These are phyloP conservation scores for Periconia sp. DNA, from an alignment of 2,329 filamentous ascomycete species.

Conservation along the genomic window DNA sequence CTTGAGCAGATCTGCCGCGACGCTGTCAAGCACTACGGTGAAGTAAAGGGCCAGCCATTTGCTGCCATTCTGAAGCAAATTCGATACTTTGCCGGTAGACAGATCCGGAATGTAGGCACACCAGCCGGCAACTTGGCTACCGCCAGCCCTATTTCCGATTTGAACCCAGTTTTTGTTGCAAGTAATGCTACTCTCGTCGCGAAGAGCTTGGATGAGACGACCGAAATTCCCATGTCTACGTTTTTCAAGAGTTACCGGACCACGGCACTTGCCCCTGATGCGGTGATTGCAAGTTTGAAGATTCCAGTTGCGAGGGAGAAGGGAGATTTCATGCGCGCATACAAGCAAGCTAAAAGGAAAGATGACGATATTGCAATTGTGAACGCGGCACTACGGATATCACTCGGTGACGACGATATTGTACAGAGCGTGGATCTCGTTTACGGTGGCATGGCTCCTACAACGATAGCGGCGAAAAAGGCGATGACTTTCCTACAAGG, in stretches of 20 bases:
- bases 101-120: conserved; percentile 97
- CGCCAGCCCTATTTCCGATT: conserved; percentile 91
- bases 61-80: conserved; percentile 91
- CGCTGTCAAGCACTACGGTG: conserved; percentile 78
- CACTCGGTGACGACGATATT: conserved; percentile 66
- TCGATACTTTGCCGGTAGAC: conserved; percentile 89
- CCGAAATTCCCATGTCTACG: conserved; percentile 83
- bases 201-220: conserved; percentile 71
- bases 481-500: conserved; percentile 74
- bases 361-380: conserved; percentile 99
- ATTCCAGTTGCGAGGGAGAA: conserved; percentile 75
- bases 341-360: conserved; percentile 96
- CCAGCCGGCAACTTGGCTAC: conserved; percentile 93
- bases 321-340: conserved; percentile 83
- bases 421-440: conserved; percentile 79
- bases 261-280: conserved; percentile 78
- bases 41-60: conserved; percentile 73
- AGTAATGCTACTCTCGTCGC: conserved; percentile 80
- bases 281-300: conserved; percentile 82
- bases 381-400: conserved; percentile 79
- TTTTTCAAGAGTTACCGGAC: conserved; percentile 92
- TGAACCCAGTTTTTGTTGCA: conserved; percentile 92
- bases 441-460: conserved; percentile 94
- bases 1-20: conserved; percentile 81
- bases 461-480: conserved; percentile 82